phyloP scores from a whole-genome alignment of 2,329 filamentous ascomycete genomes.

The Trichoderma sp. region DNA sequence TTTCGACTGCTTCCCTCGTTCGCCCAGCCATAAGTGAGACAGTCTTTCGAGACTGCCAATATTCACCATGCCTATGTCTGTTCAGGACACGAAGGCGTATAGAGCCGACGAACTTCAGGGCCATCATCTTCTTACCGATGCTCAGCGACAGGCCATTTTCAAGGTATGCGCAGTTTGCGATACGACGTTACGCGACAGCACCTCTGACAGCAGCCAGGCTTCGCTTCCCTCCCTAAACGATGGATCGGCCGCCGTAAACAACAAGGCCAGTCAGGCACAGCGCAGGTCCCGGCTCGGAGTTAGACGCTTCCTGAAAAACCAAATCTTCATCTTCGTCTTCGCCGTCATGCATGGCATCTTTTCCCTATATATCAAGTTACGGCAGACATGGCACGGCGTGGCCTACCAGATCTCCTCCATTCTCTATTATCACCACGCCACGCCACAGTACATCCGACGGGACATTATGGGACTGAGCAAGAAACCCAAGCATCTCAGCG shows the following conservation, averaged over 20 bases:
- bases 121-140: slow-evolving; percentile 35
- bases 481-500: slow-evolving; percentile 81
- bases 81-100: slow-evolving; percentile 39
- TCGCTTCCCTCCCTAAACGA: slow-evolving; percentile 38
- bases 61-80: slow-evolving; percentile 35
- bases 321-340: slow-evolving; percentile 66
- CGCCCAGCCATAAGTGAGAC: slow-evolving; percentile 22
- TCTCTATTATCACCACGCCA: slow-evolving; percentile 92
- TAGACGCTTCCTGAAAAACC: slow-evolving; percentile 57
- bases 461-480: slow-evolving; percentile 74
- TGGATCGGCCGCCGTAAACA: slow-evolving; percentile 23
- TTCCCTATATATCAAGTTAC: slow-evolving; percentile 79
- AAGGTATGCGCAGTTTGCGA: slow-evolving; percentile 27
- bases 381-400: slow-evolving; percentile 75
- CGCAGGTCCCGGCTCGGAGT: slow-evolving; percentile 50
- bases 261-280: slow-evolving; percentile 27
- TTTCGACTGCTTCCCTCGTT: background rate
- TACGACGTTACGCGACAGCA: background rate
- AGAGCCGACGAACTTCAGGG: slow-evolving; percentile 37
- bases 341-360: slow-evolving; percentile 75
- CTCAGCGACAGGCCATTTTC: slow-evolving; percentile 38
- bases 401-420: slow-evolving; percentile 75
- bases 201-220: slow-evolving; percentile 30
- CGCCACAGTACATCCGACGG: slow-evolving; percentile 84
- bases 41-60: slow-evolving; percentile 30